Conservation (phyloP, 2,329 filamentous ascomycete species). For the Diaporthe amygdali region DNA sequence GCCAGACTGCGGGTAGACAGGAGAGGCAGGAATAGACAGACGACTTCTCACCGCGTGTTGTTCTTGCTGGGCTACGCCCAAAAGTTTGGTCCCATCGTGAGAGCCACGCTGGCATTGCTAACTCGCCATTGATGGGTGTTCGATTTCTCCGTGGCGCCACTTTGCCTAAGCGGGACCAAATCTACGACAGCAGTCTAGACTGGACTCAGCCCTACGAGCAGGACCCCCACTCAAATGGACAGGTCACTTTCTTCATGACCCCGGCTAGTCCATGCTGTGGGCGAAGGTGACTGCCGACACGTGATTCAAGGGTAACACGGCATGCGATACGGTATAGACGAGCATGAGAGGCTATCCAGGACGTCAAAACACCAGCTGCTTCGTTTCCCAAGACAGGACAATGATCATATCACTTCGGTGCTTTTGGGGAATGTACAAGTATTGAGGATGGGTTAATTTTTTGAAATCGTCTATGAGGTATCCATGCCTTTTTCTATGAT, state of each 20-base stretch:
- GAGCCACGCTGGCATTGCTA: neutral
- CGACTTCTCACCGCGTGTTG: neutral
- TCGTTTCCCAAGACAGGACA: neutral
- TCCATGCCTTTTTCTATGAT: slow-evolving; percentile 25
- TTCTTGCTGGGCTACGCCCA: neutral
- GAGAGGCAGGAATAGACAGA: neutral
- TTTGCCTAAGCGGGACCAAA: neutral
- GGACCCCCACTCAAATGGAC: neutral
- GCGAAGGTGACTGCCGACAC: neutral
- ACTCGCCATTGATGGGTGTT: neutral
- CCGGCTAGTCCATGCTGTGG: neutral
- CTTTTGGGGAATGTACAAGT: neutral
- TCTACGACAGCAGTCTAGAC: neutral
- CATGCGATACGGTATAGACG: neutral
- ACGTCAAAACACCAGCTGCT: neutral
- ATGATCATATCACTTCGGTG: neutral
- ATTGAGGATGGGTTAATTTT: neutral
- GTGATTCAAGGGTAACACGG: neutral
- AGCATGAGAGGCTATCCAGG: neutral
- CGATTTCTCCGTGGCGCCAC: neutral
- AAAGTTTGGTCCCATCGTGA: neutral
- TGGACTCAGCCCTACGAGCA: slow-evolving; percentile 4
- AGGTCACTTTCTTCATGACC: neutral
- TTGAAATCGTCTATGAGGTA: slow-evolving; percentile 23
- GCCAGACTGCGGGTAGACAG: slow-evolving; percentile 43